Conservation (phyloP, 192 early-diverging fungal genomes). For the Backusella tarrabulga region DNA sequence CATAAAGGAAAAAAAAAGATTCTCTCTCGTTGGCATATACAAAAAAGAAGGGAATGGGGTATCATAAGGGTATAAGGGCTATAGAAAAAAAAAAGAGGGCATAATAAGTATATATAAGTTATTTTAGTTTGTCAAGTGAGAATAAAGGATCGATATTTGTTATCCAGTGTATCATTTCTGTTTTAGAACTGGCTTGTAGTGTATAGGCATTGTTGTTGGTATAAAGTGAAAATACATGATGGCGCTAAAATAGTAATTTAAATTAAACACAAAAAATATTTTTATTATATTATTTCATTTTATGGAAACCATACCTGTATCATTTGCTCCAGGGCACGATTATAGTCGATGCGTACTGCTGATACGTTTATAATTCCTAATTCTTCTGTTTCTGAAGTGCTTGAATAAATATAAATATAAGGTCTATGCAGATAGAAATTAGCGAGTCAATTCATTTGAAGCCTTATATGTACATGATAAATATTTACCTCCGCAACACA, state of each 20-base stretch:
- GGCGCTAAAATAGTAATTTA: conserved; percentile 41
- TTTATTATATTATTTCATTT: not conserved
- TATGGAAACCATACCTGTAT: conserved; percentile 51
- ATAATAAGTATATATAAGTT: not conserved
- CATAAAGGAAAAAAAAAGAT: conserved; percentile 4
- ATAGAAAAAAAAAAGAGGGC: not conserved
- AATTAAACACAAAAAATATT: not conserved
- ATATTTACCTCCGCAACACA: conserved; percentile 61
- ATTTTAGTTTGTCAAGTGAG: conserved; percentile 13
- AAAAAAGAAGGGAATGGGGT: not conserved
- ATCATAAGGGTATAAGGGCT: not conserved
- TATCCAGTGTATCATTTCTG: conserved; percentile 71
- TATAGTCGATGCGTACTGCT: conserved; percentile 63
- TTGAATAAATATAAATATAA: conserved; percentile 76
- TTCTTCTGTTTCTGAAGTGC: conserved; percentile 60
- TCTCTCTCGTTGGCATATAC: conserved; percentile 9
- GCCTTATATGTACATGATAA: not conserved
- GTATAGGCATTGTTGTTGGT: conserved; percentile 62
- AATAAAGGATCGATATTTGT: conserved; percentile 34
- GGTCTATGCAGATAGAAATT: conserved; percentile 50
- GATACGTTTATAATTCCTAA: conserved; percentile 74
- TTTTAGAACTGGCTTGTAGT: conserved; percentile 58
- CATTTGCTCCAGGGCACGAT: conserved; percentile 53
- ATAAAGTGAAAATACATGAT: conserved; percentile 70
- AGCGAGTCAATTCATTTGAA: not conserved